These are phyloP conservation scores for Juglanconis sp. DNA, from an alignment of 2,329 filamentous ascomycete genomes.

Conservation along the genomic window DNA sequence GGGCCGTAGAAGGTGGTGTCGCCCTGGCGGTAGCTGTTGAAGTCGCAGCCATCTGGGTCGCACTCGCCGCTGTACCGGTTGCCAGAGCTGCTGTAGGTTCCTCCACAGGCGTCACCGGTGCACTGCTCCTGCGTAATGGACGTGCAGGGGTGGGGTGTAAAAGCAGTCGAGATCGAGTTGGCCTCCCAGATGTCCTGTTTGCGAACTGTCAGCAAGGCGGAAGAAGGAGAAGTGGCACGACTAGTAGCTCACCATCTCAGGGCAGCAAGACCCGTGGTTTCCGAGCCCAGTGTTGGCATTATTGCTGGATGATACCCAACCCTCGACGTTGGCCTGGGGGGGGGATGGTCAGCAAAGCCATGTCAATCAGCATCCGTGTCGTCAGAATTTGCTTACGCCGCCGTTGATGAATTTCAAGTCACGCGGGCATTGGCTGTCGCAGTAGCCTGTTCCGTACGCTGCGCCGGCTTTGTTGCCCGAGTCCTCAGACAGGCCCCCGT, in stretches of 20 bases:
- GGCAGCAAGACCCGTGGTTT: constrained; percentile 53
- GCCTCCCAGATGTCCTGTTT: constrained; percentile 50
- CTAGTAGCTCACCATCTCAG: constrained; percentile 48
- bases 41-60: constrained; percentile 69
- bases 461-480: constrained; percentile 50
- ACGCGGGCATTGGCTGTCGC: constrained; percentile 51
- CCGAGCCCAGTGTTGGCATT: constrained; percentile 55
- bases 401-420: constrained; percentile 58
- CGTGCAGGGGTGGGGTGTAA: constrained; percentile 64
- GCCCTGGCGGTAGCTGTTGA: constrained; percentile 67
- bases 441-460: constrained; percentile 59
- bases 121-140: constrained; percentile 49
- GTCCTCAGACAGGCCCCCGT: constrained; percentile 52
- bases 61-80: constrained; percentile 61
- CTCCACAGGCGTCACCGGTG: constrained; percentile 49
- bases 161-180: constrained; percentile 61
- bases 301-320: constrained; percentile 47
- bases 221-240: constrained; percentile 19
- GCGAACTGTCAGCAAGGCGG: neutral
- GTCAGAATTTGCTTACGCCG: neutral
- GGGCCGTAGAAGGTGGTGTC: constrained; percentile 60
- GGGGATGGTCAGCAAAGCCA: neutral
- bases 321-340: constrained; percentile 47
- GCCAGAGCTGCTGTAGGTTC: constrained; percentile 38
- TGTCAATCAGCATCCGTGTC: neutral